These are phyloP conservation scores for Stellera chamaejasme DNA, from an alignment of 345 rosid genomes.

Conservation along the genomic window DNA sequence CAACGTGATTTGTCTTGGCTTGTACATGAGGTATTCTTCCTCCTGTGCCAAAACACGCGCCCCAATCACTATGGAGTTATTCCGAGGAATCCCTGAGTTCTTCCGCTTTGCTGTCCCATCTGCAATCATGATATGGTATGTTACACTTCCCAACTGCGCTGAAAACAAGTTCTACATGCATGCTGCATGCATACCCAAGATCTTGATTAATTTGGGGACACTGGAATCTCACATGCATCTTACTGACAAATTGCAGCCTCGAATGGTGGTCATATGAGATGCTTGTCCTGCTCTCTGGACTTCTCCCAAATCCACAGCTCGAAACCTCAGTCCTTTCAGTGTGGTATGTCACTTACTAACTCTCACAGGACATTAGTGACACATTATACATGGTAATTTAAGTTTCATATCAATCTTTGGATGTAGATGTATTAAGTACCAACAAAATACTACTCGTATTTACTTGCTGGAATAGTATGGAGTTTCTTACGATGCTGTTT, in stretches of 20 bases:
- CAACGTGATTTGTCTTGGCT: constrained; percentile 21
- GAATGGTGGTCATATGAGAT: constrained; percentile 67
- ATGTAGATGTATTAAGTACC: constrained; percentile 1
- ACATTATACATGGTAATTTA: not conserved
- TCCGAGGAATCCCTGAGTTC: constrained; percentile 25
- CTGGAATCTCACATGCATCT: not conserved
- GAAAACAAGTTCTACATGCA: not conserved
- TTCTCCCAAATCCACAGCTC: constrained; percentile 46
- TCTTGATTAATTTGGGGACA: not conserved
- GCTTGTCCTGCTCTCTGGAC: constrained; percentile 47
- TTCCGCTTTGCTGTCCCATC: constrained; percentile 35
- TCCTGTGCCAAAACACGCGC: constrained; percentile 26
- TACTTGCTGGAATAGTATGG: not conserved
- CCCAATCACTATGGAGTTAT: constrained; percentile 19
- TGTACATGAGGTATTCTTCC: constrained; percentile 25
- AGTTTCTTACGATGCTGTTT: not conserved
- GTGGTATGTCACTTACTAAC: constrained; percentile 24
- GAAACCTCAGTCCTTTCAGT: constrained; percentile 55
- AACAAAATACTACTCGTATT: not conserved
- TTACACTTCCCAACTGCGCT: not conserved
- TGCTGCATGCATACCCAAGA: too few species aligned
- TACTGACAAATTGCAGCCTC: constrained; percentile 27
- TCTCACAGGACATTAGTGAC: not conserved
- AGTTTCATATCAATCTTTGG: not conserved
- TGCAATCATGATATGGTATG: constrained; percentile 33